Evolutionary conservation across 441 rosid genomes (phyloP).

Genomic region (Jatropha multifida): DNA sequence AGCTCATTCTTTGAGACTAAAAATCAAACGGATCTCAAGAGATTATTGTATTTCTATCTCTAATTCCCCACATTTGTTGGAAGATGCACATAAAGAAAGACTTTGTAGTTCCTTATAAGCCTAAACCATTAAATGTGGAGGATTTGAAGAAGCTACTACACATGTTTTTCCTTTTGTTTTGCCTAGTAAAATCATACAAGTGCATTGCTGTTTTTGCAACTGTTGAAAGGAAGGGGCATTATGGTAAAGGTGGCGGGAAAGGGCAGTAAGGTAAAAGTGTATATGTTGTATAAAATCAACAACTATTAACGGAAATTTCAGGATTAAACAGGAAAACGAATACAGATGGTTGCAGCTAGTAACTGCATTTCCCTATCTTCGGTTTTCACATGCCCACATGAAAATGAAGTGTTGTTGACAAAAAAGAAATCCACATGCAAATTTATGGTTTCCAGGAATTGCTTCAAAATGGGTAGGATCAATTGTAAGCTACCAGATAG

Average conservation of each 20-base stretch:
- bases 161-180: too few species aligned
- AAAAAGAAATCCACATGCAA: slow-evolving; percentile 24
- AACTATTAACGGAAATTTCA: background rate
- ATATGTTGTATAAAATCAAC: background rate
- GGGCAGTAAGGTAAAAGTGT: background rate
- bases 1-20: too few species aligned
- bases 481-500: slow-evolving; percentile 42
- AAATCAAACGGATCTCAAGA: too few species aligned
- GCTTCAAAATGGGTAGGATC: slow-evolving; percentile 29
- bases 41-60: too few species aligned
- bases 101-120: background rate
- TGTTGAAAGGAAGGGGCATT: background rate
- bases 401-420: slow-evolving; percentile 19
- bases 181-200: background rate
- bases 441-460: slow-evolving; percentile 24
- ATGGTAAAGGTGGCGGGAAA: background rate
- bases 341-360: slow-evolving; percentile 32
- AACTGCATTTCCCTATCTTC: slow-evolving; percentile 35
- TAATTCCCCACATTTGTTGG: background rate
- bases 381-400: slow-evolving; percentile 19
- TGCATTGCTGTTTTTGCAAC: background rate
- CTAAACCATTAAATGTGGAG: background rate
- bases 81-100: background rate
- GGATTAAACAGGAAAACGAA: background rate
- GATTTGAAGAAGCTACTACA: background rate